A percentile compares a stretch with the other conserved stretches of the same genome.
phyloP scores from a whole-genome alignment of 768 basidiomycete genomes.

The Tricholoma sp. region DNA sequence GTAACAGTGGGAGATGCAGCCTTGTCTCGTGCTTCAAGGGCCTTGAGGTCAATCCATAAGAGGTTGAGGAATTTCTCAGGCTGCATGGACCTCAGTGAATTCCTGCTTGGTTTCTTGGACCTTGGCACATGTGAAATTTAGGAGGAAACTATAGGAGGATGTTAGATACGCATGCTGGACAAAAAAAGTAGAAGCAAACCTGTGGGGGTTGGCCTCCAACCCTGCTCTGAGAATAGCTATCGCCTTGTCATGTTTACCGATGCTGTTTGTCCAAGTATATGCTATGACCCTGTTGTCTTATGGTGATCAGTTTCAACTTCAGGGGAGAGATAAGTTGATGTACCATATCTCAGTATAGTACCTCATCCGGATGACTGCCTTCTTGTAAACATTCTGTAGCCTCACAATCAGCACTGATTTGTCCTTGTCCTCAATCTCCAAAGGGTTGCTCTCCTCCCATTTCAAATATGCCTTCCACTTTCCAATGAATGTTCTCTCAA shows the following conservation, averaged over 20 bases:
- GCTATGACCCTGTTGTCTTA: constrained; percentile 77
- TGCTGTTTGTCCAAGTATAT: constrained; percentile 68
- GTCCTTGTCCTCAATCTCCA: constrained; percentile 88
- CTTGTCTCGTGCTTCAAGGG: constrained; percentile 42
- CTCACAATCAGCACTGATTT: constrained; percentile 58
- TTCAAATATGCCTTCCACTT: constrained; percentile 91
- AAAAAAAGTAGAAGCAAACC: constrained; percentile 32
- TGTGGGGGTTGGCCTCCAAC: constrained; percentile 81
- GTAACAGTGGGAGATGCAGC: constrained; percentile 12
- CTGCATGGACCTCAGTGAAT: constrained; percentile 59
- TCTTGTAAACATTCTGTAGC: constrained; percentile 79
- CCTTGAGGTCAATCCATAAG: constrained; percentile 62
- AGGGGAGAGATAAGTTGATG: constrained; percentile 24
- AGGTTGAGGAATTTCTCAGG: constrained; percentile 69
- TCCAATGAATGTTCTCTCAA: constrained; percentile 71
- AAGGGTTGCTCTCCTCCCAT: constrained; percentile 93
- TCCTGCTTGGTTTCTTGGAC: constrained; percentile 51
- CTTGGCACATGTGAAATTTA: constrained; percentile 92
- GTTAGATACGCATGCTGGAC: background rate
- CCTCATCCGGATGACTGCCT: constrained; percentile 87
- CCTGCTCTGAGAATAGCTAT: constrained; percentile 76
- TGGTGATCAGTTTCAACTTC: background rate
- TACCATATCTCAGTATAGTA: constrained; percentile 93
- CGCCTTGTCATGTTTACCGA: constrained; percentile 80
- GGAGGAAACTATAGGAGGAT: constrained; percentile 57